Evolutionary conservation across 192 early-diverging fungal species (phyloP).

Genomic region (Coemansia umbellata): DNA sequence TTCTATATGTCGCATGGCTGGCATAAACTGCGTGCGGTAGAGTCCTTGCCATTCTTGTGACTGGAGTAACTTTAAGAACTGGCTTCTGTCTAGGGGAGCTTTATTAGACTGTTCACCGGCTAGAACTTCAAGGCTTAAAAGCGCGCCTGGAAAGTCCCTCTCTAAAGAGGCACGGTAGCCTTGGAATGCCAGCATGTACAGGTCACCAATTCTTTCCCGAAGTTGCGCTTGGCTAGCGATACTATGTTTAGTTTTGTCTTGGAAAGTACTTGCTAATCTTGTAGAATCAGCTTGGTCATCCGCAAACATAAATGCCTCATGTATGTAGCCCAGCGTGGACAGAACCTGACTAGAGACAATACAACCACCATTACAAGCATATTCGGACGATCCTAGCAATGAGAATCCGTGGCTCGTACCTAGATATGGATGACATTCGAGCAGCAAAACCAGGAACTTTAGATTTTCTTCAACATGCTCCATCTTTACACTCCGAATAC

Average conservation of each 20-base stretch:
- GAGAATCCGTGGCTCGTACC: not conserved
- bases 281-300: conserved; percentile 19
- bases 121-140: not conserved
- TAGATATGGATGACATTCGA: conserved; percentile 27
- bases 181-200: conserved; percentile 33
- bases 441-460: conserved; percentile 9
- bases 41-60: conserved; percentile 29
- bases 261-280: no score
- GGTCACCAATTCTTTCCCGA: conserved; percentile 15
- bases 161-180: conserved; percentile 7
- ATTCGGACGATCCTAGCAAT: not conserved
- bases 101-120: not conserved
- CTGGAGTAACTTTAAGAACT: conserved; percentile 10
- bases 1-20: conserved; percentile 32
- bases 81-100: not conserved
- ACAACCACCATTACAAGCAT: conserved; percentile 12
- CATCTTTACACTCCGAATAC: conserved; percentile 33
- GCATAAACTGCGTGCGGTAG: conserved; percentile 34
- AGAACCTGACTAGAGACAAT: conserved; percentile 4
- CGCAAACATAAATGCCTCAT: conserved; percentile 43
- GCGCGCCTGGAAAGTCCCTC: not conserved
- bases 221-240: not conserved
- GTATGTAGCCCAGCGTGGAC: conserved; percentile 32
- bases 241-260: not conserved
- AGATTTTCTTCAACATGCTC: conserved; percentile 33